Percentiles rank a stretch among this genome's conserved stretches.
phyloP scores from a whole-genome alignment of 2,329 filamentous ascomycete species.

The Trichoderma simmonsii region DNA sequence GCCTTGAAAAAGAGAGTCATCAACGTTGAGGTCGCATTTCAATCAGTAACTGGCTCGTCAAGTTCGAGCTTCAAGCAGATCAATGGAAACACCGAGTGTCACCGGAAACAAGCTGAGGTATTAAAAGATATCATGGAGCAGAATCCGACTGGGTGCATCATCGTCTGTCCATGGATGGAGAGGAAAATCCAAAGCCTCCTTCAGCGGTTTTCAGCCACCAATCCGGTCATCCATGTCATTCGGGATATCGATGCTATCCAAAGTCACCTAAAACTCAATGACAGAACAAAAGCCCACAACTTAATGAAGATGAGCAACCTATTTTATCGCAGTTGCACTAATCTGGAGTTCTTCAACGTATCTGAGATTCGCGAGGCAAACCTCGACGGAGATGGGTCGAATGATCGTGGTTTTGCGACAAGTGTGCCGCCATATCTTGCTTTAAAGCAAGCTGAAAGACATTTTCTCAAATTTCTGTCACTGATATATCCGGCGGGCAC shows the following conservation, averaged over 20 bases:
- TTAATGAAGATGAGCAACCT: constrained; percentile 14
- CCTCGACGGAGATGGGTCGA: background rate
- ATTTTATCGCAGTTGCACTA: constrained; percentile 10
- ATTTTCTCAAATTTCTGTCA: constrained; percentile 1
- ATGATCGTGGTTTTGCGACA: too few species aligned
- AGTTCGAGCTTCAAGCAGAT: constrained; percentile 3
- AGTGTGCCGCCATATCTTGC: constrained; percentile 1
- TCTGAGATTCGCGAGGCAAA: background rate
- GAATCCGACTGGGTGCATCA: constrained; percentile 5
- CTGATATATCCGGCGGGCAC: constrained; percentile 1
- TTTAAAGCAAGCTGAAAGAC: constrained; percentile 5
- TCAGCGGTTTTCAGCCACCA: constrained; percentile 3
- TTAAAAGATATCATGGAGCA: background rate
- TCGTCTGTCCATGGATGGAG: constrained; percentile 15
- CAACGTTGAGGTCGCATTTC: constrained; percentile 4
- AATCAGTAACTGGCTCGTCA: background rate
- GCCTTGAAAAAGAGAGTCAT: constrained; percentile 10
- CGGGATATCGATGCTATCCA: constrained; percentile 2
- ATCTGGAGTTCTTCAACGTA: constrained; percentile 10
- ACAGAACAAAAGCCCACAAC: background rate
- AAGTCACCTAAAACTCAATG: background rate
- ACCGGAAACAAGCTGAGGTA: background rate
- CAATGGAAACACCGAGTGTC: background rate
- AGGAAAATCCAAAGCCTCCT: constrained; percentile 4
- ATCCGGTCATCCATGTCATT: constrained; percentile 2